Conservation (phyloP, 2,329 filamentous ascomycete species). For the Furcasterigmium sp. region DNA sequence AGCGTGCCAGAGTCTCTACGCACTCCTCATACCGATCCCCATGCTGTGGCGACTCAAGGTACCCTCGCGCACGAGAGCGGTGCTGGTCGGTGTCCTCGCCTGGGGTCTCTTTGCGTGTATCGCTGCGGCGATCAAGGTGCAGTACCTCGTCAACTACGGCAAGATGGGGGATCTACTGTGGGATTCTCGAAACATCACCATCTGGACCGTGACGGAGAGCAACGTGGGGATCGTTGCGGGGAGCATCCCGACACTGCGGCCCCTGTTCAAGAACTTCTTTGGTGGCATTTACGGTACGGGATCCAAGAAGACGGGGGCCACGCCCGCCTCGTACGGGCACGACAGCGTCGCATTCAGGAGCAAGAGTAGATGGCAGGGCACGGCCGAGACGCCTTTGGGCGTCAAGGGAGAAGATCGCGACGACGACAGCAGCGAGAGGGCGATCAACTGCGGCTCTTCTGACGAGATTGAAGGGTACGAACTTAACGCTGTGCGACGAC, state of each 20-base stretch:
- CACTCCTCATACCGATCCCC: conserved; percentile 28
- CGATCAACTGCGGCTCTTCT: conserved; percentile 14
- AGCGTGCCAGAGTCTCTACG: conserved; percentile 33
- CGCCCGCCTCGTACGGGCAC: conserved; percentile 14
- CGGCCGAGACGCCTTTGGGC: conserved; percentile 14
- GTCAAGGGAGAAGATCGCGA: conserved; percentile 15
- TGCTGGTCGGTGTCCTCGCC: conserved; percentile 32
- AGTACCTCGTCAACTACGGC: conserved; percentile 31
- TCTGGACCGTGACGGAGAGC: conserved; percentile 35
- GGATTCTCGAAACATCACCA: conserved; percentile 40
- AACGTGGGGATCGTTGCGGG: conserved; percentile 32
- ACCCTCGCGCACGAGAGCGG: conserved; percentile 31
- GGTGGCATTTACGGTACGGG: conserved; percentile 22
- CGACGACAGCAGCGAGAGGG: conserved; percentile 19
- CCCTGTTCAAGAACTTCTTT: conserved; percentile 25
- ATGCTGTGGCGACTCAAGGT: conserved; percentile 35
- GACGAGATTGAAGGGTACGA: conserved; percentile 16
- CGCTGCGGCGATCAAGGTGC: conserved; percentile 35
- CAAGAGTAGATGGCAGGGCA: conserved; percentile 16
- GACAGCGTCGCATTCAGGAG: conserved; percentile 9
- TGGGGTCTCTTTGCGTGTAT: conserved; percentile 39
- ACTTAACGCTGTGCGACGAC: conserved; percentile 11
- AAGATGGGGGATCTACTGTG: conserved; percentile 34
- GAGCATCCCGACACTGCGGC: conserved; percentile 27
- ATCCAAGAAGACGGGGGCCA: conserved; percentile 18